phyloP scores from a whole-genome alignment of 2,329 filamentous ascomycete species.

The Diplodia sapinea region DNA sequence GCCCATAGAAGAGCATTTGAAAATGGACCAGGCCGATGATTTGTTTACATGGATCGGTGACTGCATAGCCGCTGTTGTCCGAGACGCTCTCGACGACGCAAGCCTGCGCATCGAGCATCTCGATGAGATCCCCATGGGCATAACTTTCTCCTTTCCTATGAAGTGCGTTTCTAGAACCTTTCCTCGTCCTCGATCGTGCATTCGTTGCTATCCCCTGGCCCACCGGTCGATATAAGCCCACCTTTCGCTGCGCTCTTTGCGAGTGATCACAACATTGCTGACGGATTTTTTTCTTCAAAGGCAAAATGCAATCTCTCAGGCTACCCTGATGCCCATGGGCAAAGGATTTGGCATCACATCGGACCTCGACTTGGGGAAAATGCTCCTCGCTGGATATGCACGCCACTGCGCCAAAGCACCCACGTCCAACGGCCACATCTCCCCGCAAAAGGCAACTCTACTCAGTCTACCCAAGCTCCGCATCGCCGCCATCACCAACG shows the following conservation, averaged over 20 bases:
- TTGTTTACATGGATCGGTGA: conserved; percentile 82
- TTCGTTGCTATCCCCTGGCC: neutral
- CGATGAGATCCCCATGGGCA: conserved; percentile 65
- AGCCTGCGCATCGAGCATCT: conserved; percentile 40
- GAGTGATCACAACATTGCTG: conserved; percentile 27
- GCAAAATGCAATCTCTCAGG: conserved; percentile 67
- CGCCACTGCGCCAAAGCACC: conserved; percentile 55
- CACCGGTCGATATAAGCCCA: neutral
- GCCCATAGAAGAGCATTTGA: conserved; percentile 75
- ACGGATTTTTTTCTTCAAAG: conserved; percentile 37
- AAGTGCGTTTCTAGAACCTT: conserved; percentile 43
- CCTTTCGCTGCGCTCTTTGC: conserved; percentile 33
- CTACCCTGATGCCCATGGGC: conserved; percentile 71
- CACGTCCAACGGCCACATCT: conserved; percentile 31
- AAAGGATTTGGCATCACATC: conserved; percentile 71
- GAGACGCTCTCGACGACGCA: conserved; percentile 58
- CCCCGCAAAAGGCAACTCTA: conserved; percentile 29
- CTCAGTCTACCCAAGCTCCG: conserved; percentile 65
- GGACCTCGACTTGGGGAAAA: conserved; percentile 65
- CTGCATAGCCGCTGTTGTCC: conserved; percentile 75
- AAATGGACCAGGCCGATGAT: conserved; percentile 74
- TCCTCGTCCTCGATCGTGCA: neutral
- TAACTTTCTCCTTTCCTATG: conserved; percentile 76
- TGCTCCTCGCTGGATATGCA: conserved; percentile 65
- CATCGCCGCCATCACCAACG: conserved; percentile 79